Percentiles rank a stretch among this genome's conserved stretches.
Evolutionary conservation across 176 grass and related monocot species (phyloP).

Genomic region (Carex littledalei): DNA sequence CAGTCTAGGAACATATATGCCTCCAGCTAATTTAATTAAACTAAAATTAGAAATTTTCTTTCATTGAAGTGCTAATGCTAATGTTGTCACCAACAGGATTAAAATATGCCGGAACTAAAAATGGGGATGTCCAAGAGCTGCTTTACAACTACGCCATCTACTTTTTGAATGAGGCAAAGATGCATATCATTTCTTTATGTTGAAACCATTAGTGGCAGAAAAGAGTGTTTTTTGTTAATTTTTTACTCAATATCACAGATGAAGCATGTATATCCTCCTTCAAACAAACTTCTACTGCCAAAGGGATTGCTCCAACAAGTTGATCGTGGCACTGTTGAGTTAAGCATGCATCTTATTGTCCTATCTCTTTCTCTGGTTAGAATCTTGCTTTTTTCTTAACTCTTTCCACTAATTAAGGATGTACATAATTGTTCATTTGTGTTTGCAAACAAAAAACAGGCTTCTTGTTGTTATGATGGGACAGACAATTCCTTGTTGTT

Average conservation of each 20-base stretch:
- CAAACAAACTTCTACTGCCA: slow-evolving; percentile 41
- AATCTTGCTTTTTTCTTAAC: neutral
- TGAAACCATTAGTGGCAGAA: slow-evolving; percentile 1
- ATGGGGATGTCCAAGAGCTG: slow-evolving; percentile 74
- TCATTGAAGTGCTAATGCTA: neutral
- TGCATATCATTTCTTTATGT: slow-evolving; percentile 21
- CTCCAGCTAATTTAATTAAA: neutral
- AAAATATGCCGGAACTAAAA: slow-evolving; percentile 94
- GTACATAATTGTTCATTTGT: neutral
- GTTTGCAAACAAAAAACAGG: neutral
- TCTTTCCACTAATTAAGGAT: neutral
- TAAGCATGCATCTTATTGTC: slow-evolving; percentile 82
- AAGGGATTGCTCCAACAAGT: slow-evolving; percentile 80
- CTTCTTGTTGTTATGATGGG: neutral
- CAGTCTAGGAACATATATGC: neutral
- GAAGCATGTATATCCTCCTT: slow-evolving; percentile 61
- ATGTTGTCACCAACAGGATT: slow-evolving; percentile 47
- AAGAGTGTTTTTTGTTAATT: slow-evolving; percentile 15
- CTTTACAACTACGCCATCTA: slow-evolving; percentile 65
- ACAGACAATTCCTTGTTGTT: neutral
- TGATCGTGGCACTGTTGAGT: slow-evolving; percentile 80
- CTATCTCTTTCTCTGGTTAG: slow-evolving; percentile 86
- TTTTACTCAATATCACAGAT: slow-evolving; percentile 39
- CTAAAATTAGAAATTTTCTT: neutral
- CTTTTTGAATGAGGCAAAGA: slow-evolving; percentile 80